phyloP scores from a whole-genome alignment of 2,329 filamentous ascomycete genomes.

The Claviceps digitariae region DNA sequence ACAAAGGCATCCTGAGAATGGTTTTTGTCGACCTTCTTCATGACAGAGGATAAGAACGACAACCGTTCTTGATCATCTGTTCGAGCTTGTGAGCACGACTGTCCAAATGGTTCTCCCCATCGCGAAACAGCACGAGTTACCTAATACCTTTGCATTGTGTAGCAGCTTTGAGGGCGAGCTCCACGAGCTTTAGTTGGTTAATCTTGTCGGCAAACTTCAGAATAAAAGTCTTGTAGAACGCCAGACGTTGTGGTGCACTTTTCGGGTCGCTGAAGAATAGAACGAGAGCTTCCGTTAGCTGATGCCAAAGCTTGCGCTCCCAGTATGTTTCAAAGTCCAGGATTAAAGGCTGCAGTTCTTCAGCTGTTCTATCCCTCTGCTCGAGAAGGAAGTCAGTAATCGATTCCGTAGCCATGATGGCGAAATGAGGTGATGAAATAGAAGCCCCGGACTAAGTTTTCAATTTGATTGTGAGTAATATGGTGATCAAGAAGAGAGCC shows the following conservation, averaged over 20 bases:
- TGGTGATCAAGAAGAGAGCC: neutral
- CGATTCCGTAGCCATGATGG: constrained; percentile 40
- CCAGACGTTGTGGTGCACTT: constrained; percentile 72
- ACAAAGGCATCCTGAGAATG: constrained; percentile 92
- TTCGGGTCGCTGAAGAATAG: constrained; percentile 74
- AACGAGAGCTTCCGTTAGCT: constrained; percentile 80
- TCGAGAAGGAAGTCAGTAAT: constrained; percentile 87
- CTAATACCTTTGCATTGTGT: constrained; percentile 61
- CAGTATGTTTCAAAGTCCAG: constrained; percentile 91
- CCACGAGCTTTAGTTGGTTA: constrained; percentile 95
- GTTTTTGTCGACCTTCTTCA: constrained; percentile 79
- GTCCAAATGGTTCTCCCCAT: neutral
- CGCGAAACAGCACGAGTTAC: neutral
- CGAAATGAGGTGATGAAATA: neutral
- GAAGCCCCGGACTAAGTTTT: neutral
- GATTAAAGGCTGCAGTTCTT: constrained; percentile 77
- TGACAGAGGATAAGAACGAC: constrained; percentile 68
- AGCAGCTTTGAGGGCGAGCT: constrained; percentile 75
- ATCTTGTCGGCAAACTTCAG: constrained; percentile 96
- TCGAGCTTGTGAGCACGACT: constrained; percentile 2
- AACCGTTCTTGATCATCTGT: constrained; percentile 78
- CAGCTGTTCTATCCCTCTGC: constrained; percentile 75
- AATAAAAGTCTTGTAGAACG: constrained; percentile 89
- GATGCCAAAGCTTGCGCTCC: constrained; percentile 99
- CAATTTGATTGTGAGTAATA: neutral